Conservation (phyloP, 2,329 filamentous ascomycete species). For the Tolypocladium guangdongense region DNA sequence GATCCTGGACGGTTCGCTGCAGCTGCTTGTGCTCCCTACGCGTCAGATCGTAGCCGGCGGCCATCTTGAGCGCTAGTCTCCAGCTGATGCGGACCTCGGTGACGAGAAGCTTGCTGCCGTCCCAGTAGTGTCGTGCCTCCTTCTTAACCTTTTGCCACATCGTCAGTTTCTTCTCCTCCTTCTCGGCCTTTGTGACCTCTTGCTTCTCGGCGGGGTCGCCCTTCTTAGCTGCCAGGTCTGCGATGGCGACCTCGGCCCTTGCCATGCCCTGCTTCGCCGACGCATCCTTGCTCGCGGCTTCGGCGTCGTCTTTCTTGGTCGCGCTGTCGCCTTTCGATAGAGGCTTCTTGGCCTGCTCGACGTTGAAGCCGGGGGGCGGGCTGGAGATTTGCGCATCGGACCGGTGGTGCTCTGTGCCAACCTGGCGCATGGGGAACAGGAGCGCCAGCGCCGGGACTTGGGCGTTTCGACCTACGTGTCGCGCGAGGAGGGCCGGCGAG, state of each 20-base stretch:
- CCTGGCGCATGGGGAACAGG: conserved; percentile 42
- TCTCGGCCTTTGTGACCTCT: conserved; percentile 42
- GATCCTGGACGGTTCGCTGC: conserved; percentile 84
- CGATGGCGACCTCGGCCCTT: conserved; percentile 35
- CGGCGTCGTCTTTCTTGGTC: conserved; percentile 18
- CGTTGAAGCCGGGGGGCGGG: conserved; percentile 82
- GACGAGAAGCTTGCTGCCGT: conserved; percentile 88
- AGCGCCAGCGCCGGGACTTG: conserved; percentile 43
- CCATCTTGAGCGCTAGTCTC: conserved; percentile 89
- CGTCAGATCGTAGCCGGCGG: conserved; percentile 90
- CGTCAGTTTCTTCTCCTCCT: conserved; percentile 78
- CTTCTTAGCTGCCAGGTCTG: conserved; percentile 54
- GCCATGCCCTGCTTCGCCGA: conserved; percentile 24
- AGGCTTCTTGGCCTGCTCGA: conserved; percentile 82
- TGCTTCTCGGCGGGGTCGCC: conserved; percentile 49
- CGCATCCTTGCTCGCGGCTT: conserved; percentile 15
- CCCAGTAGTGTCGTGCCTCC: conserved; percentile 91
- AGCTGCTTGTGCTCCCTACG: conserved; percentile 89
- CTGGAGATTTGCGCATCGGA: conserved; percentile 40
- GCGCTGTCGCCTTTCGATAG: conserved; percentile 44
- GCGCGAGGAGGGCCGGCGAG: conserved; percentile 33
- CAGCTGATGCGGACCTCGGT: conserved; percentile 91
- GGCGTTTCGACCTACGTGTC: conserved; percentile 33
- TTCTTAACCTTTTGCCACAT: conserved; percentile 90
- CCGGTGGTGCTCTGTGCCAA: conserved; percentile 49